phyloP scores from a whole-genome alignment of 1,284 basidiomycete species.

The Neonothopanus nambi region DNA sequence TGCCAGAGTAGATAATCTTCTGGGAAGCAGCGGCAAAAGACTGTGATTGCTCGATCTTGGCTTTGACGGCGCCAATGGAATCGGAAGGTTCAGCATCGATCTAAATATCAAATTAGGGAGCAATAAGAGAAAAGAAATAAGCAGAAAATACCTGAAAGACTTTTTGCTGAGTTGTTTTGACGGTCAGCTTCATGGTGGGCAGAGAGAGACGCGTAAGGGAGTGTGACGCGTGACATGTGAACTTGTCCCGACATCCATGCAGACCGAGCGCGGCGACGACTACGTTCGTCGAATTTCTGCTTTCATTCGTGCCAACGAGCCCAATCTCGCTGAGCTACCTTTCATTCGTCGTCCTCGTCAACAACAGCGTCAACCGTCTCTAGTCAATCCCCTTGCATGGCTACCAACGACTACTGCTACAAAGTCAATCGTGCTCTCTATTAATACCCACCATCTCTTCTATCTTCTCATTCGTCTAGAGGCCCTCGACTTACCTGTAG shows the following conservation, averaged over 20 bases:
- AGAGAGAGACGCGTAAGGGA: slow-evolving; percentile 11
- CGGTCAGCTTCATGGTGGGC: slow-evolving; percentile 82
- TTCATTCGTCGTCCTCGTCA: slow-evolving; percentile 50
- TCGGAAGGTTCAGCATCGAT: slow-evolving; percentile 80
- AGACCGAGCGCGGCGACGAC: slow-evolving; percentile 68
- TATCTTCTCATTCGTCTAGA: slow-evolving; percentile 88
- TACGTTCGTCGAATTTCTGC: slow-evolving; percentile 68
- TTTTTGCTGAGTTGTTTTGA: slow-evolving; percentile 94
- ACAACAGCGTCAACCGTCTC: slow-evolving; percentile 37
- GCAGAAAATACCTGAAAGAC: slow-evolving; percentile 52
- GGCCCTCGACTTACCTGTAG: slow-evolving; percentile 71
- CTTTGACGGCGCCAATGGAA: slow-evolving; percentile 81
- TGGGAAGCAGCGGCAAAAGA: slow-evolving; percentile 75
- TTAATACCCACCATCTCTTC: slow-evolving; percentile 84
- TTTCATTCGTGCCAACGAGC: slow-evolving; percentile 72
- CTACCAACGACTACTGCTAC: slow-evolving; percentile 40
- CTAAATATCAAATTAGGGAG: slow-evolving; percentile 37
- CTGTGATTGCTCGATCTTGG: slow-evolving; percentile 80
- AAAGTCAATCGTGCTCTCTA: slow-evolving; percentile 63
- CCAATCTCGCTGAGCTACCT: slow-evolving; percentile 64
- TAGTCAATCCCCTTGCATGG: slow-evolving; percentile 68
- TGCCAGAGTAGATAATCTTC: slow-evolving; percentile 96
- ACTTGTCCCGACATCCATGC: slow-evolving; percentile 40
- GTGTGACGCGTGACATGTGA: slow-evolving; percentile 2
- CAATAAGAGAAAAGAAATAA: not conserved